phyloP scores from a whole-genome alignment of 495 filamentous ascomycete species.

The Penicillium flavigenum region DNA sequence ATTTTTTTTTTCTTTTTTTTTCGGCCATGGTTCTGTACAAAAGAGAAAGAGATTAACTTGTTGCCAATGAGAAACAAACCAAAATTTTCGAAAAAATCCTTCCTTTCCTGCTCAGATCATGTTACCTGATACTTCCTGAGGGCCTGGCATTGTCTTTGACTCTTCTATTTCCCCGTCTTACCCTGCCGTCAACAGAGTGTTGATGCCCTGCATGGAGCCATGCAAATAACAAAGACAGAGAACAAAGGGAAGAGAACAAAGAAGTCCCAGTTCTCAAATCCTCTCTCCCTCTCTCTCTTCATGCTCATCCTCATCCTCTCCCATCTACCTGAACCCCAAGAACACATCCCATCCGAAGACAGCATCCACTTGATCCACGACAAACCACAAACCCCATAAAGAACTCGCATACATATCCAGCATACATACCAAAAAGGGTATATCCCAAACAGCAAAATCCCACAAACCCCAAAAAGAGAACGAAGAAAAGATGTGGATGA shows the following conservation, averaged over 20 bases:
- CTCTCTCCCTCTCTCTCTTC: neutral
- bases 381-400: neutral
- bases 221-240: slow-evolving; percentile 1
- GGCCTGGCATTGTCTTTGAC: neutral
- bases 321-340: neutral
- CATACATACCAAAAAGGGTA: neutral
- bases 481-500: neutral
- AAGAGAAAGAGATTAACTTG: slow-evolving; percentile 22
- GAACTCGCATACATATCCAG: neutral
- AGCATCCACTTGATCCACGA: neutral
- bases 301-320: neutral
- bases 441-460: neutral
- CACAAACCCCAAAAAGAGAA: neutral
- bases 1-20: slow-evolving; percentile 23
- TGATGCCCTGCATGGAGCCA: neutral
- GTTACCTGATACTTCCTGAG: neutral
- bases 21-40: slow-evolving; percentile 39
- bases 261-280: neutral
- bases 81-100: slow-evolving; percentile 19
- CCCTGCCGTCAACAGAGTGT: neutral
- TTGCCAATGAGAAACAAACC: slow-evolving; percentile 27
- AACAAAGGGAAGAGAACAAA: neutral
- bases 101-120: neutral
- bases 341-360: neutral
- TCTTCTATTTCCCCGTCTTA: neutral